Evolutionary conservation across 2,329 filamentous ascomycete genomes (phyloP).

Genomic region (Pestalotiopsis sp.): DNA sequence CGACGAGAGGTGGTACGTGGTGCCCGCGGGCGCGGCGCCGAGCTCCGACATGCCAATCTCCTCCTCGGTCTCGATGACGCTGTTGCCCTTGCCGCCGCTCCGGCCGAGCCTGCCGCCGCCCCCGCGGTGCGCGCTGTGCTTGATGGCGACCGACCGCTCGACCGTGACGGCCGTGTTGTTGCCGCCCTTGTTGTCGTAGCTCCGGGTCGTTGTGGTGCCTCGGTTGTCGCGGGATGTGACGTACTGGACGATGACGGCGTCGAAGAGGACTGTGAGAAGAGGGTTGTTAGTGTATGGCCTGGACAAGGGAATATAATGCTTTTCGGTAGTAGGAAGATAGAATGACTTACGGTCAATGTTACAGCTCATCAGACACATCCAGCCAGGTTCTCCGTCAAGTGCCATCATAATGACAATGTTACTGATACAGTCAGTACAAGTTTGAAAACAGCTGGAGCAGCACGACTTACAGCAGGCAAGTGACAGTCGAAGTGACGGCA

Average conservation of each 20-base stretch:
- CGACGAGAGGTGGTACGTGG: background rate
- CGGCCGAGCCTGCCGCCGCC: background rate
- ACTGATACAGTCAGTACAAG: conserved; percentile 31
- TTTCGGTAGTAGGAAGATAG: background rate
- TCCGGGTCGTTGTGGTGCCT: conserved; percentile 21
- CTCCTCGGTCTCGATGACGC: background rate
- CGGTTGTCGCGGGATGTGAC: conserved; percentile 51
- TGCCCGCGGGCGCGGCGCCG: background rate
- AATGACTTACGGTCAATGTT: conserved; percentile 59
- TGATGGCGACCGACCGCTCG: background rate
- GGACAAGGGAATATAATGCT: no score
- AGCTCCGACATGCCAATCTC: conserved; percentile 5
- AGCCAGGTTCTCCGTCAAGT: conserved; percentile 63
- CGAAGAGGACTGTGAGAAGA: conserved; percentile 56
- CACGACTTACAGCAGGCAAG: conserved; percentile 56
- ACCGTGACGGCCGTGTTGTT: background rate
- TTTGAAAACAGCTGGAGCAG: background rate
- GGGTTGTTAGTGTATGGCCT: background rate
- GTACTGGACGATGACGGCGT: conserved; percentile 65
- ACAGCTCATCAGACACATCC: conserved; percentile 69
- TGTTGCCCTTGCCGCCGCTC: background rate
- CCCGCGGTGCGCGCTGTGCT: background rate
- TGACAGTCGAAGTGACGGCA: conserved; percentile 57
- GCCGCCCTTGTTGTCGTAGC: background rate
- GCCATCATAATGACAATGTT: conserved; percentile 63